Base-by-base conservation (phyloP, 2,329 filamentous ascomycete species). In the Rutstroemia sp. region DNA sequence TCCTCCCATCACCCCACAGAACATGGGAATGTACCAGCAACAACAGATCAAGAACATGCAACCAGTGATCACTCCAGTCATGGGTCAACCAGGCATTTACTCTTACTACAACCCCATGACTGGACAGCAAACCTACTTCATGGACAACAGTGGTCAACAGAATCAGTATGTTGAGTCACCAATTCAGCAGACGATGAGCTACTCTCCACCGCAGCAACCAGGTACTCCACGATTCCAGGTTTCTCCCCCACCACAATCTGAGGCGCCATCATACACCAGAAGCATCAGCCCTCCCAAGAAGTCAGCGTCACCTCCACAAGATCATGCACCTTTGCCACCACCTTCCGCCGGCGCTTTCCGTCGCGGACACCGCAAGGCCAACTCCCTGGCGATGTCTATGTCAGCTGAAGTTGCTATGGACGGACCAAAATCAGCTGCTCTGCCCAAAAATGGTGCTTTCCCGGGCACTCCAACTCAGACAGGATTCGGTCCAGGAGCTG, bases 331-430 rank as follows among this genome's bases (percentile, higher is more conserved):
- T 42, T 81, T 96, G 53, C 91, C 91, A 52, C 90, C 90, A 27
- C 90, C 90, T 58, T 95, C 91, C 55, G 89, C 88, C 63, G 94
- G 92, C 67, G 90, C 91, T 46, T 96, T 96, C 79, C 92, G 92
- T 61, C 90, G 91, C 58, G 88, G 90, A 56, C 92, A 97, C 74
- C 94, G 95, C 79, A 96, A 96, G 81, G 83, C 83, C 10, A 82
- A 85, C 21, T 95, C 92, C 3, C 59, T 67, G 61, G 81, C 85
- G 39, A 76, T 68, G 42, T 56, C 54, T 23, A 59, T 60, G 21
- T 61, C 60, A 23, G 67, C 68, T 27, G 60, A 63, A 9, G 8
- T 49, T 14, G n/a, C 56, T 6, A 30, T 63, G 38, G 68, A 69
- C 23, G 71, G 71, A 2, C 77, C 78, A 49, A 84, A 80, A 71